Percentiles rank a stretch among this genome's conserved stretches.
phyloP scores from a whole-genome alignment of 768 basidiomycete genomes.

The Amyloporia xantha region DNA sequence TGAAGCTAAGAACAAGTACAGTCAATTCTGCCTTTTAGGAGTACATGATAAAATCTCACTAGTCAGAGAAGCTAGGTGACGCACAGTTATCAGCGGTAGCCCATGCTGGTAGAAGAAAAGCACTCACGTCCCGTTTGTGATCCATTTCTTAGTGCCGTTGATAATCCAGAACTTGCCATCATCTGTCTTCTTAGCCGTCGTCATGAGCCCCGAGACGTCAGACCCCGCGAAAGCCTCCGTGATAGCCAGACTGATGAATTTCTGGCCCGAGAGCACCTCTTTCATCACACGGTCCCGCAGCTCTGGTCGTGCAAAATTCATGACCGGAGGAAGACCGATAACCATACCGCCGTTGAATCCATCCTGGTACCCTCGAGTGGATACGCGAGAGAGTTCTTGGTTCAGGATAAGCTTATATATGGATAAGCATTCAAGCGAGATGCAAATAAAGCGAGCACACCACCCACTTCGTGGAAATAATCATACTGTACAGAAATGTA shows the following conservation, averaged over 20 bases:
- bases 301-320: conserved; percentile 71
- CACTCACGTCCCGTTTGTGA: conserved; percentile 64
- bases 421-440: background rate
- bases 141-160: conserved; percentile 86
- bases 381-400: conserved; percentile 68
- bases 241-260: conserved; percentile 83
- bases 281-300: conserved; percentile 51
- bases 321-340: conserved; percentile 78
- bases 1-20: conserved; percentile 39
- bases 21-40: too few relatives aligned
- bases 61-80: conserved; percentile 33
- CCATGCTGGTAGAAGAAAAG: background rate
- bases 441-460: background rate
- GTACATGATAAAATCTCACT: conserved; percentile 21
- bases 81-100: background rate
- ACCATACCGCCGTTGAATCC: conserved; percentile 72
- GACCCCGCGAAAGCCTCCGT: conserved; percentile 85
- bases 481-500: conserved; percentile 44
- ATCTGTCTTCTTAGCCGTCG: conserved; percentile 69
- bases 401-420: conserved; percentile 57
- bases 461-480: conserved; percentile 74
- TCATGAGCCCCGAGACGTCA: conserved; percentile 76
- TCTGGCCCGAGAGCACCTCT: conserved; percentile 68
- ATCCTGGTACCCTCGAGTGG: conserved; percentile 75
- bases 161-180: conserved; percentile 84